Percentiles rank a stretch among this genome's conserved stretches.
Evolutionary conservation across 352 stramenopile genomes (phyloP).

Genomic region (Phytophthora pistaciae): DNA sequence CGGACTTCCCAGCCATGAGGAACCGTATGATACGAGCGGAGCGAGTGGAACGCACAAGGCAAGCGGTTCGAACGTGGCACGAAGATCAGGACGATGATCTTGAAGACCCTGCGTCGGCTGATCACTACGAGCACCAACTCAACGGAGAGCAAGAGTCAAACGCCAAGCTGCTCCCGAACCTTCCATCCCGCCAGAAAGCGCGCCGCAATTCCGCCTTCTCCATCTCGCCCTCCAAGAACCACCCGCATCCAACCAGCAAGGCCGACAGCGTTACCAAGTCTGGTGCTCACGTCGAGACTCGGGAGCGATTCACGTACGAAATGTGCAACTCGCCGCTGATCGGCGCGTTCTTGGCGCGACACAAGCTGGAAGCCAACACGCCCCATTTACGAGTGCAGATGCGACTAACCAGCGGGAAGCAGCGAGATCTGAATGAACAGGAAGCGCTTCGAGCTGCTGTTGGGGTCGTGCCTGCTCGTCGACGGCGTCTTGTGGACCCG

Average conservation of each 20-base stretch:
- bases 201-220: slow-evolving; percentile 32
- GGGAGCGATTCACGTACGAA: slow-evolving; percentile 63
- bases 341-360: slow-evolving; percentile 56
- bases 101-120: slow-evolving; percentile 9
- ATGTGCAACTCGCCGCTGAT: slow-evolving; percentile 80
- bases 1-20: slow-evolving; percentile 72
- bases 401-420: slow-evolving; percentile 59
- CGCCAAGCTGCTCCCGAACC: slow-evolving; percentile 13
- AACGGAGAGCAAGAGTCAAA: slow-evolving; percentile 9
- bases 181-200: slow-evolving; percentile 16
- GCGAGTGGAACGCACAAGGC: slow-evolving; percentile 66
- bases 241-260: slow-evolving; percentile 1
- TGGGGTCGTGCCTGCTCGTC: slow-evolving; percentile 39
- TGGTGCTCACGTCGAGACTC: slow-evolving; percentile 46
- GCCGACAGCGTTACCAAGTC: neutral
- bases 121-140: slow-evolving; percentile 4
- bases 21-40: slow-evolving; percentile 76
- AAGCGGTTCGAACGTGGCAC: slow-evolving; percentile 63
- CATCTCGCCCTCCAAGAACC: slow-evolving; percentile 18
- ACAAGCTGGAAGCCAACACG: slow-evolving; percentile 62
- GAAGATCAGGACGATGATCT: slow-evolving; percentile 34
- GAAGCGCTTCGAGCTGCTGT: slow-evolving; percentile 53
- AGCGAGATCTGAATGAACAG: slow-evolving; percentile 54
- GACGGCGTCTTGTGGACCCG: slow-evolving; percentile 56
- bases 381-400: slow-evolving; percentile 61